These are phyloP conservation scores for Colletotrichum brevisporum DNA, from an alignment of 2,329 filamentous ascomycete species.

Conservation along the genomic window DNA sequence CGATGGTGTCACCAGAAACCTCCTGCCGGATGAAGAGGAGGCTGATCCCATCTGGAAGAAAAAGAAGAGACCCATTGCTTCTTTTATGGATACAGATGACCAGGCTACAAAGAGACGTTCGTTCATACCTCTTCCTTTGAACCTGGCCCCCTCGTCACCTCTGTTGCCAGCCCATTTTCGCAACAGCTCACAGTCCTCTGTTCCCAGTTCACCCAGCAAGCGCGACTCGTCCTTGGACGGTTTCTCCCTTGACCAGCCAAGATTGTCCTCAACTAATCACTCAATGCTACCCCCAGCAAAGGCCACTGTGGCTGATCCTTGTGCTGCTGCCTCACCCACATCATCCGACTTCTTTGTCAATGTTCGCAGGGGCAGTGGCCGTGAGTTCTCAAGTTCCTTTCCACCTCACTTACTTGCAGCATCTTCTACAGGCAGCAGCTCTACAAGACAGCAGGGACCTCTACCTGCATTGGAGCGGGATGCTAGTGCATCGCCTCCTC, in stretches of 20 bases:
- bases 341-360: conserved; percentile 14
- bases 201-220: background rate
- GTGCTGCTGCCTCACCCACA: background rate
- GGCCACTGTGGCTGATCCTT: background rate
- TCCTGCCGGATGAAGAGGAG: conserved; percentile 18
- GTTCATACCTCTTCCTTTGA: conserved; percentile 31
- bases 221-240: background rate
- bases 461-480: conserved; percentile 10
- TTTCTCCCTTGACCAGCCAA: conserved; percentile 11
- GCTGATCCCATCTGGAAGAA: conserved; percentile 20
- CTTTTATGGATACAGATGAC: background rate
- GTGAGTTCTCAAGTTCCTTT: conserved; percentile 2
- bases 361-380: conserved; percentile 14
- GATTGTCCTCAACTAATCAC: background rate
- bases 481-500: conserved; percentile 10
- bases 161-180: conserved; percentile 24
- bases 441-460: background rate
- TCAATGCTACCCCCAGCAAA: conserved; percentile 3
- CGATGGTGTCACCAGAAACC: conserved; percentile 41
- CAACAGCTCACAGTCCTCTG: conserved; percentile 17
- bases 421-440: background rate
- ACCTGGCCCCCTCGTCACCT: conserved; percentile 30
- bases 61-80: conserved; percentile 2
- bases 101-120: conserved; percentile 21
- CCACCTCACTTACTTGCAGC: conserved; percentile 1